A percentile compares a stretch with the other conserved stretches of the same genome.
These are phyloP conservation scores for Orbilia quercus DNA, from an alignment of 2,329 filamentous ascomycete genomes.

Conservation along the genomic window DNA sequence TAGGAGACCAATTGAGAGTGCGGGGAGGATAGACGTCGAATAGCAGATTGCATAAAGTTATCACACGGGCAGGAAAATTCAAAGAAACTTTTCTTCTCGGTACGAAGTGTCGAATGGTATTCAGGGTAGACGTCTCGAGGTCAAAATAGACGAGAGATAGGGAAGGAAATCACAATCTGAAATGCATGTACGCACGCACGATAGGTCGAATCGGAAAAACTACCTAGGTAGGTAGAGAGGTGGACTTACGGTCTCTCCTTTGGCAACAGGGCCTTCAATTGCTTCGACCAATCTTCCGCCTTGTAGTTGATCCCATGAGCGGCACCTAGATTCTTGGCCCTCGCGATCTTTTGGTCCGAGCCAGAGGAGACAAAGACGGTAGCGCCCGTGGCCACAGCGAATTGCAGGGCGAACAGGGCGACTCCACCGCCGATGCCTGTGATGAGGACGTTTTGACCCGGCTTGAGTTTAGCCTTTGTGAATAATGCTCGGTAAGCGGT, in stretches of 20 bases:
- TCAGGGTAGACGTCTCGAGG: slow-evolving; percentile 5
- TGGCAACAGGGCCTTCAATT: slow-evolving; percentile 73
- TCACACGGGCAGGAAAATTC: slow-evolving; percentile 32
- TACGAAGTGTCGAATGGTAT: slow-evolving; percentile 27
- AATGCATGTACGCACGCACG: no score
- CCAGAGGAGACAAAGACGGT: slow-evolving; percentile 85
- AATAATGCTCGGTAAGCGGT: slow-evolving; percentile 89
- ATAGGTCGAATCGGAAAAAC: neutral
- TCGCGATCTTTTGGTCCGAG: slow-evolving; percentile 78
- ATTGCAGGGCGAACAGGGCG: slow-evolving; percentile 82
- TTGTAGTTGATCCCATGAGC: slow-evolving; percentile 85
- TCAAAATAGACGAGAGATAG: slow-evolving; percentile 27
- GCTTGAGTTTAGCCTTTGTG: slow-evolving; percentile 75
- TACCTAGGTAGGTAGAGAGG: neutral
- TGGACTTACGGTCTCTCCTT: slow-evolving; percentile 70
- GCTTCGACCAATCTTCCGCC: slow-evolving; percentile 82
- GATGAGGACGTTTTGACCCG: slow-evolving; percentile 80
- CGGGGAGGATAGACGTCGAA: slow-evolving; percentile 42
- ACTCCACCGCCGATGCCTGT: slow-evolving; percentile 95
- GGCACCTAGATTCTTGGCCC: slow-evolving; percentile 78
- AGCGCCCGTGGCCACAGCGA: slow-evolving; percentile 78
- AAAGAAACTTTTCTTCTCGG: neutral
- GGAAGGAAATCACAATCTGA: neutral
- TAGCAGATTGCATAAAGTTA: slow-evolving; percentile 33
- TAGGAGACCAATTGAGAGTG: slow-evolving; percentile 52